Evolutionary conservation across 2,329 filamentous ascomycete genomes (phyloP), one percentile per base, ranked within the genome.

Genomic region (Fusarium tjaetaba): DNA sequence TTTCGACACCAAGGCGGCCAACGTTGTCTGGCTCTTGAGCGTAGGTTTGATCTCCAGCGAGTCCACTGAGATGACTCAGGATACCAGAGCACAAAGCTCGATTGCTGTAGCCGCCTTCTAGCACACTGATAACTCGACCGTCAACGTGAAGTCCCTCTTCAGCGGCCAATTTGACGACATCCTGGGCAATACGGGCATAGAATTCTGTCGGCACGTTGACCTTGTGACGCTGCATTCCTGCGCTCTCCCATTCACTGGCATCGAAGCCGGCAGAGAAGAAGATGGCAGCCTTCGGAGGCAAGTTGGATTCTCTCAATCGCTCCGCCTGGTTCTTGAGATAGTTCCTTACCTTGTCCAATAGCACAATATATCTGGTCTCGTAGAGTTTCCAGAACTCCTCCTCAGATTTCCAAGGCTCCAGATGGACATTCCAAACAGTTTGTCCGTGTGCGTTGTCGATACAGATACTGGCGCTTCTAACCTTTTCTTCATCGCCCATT

Each of bases 191-290:
- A 3, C 93, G 91, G 55, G 96, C 96, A 80, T 98, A 99, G 80
- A 99, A 99, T 60, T 96, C 94, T 0, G 96, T 99, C 0, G 96
- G 96, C 5, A 99, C 96, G 79, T 97, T 97, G 78, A 97, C 95
- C 65, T 93, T 92, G 82, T 99, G 96, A 52, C 96, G 89, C 82
- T 99, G 96, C 96, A 99, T 99, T 7, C 94, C 94, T 8, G 89
- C 86, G 24, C 93, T 91, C 81, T 99, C 96, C 91, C 94, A 97
- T 80, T 99, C 95, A 79, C 95, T 98, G 7, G 96, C 96, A 83
- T 99, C 96, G 74, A 99, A 99, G 0, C 96, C 97, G 5, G 96
- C 95, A 51, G 96, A 98, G 56, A 99, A 85, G 83, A 99, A 99
- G 51, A 99, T 95, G 39, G 94, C 96, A 4, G 93, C 94, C 78